phyloP scores from a whole-genome alignment of 768 basidiomycete genomes.

The Xanthoconium purpureum region DNA sequence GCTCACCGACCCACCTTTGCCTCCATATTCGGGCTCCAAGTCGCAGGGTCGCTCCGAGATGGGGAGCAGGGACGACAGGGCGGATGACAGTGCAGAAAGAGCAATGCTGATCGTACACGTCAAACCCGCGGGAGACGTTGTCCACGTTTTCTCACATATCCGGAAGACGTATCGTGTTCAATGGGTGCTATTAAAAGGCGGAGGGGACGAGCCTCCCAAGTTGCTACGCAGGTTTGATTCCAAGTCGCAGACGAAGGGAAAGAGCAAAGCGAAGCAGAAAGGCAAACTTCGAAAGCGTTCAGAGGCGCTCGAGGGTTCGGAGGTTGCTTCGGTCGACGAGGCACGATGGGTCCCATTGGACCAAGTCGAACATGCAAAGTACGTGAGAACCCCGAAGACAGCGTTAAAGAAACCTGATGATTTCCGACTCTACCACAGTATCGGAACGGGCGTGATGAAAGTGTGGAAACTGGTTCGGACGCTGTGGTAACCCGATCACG shows the following conservation, averaged over 20 bases:
- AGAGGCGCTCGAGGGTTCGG: conserved; percentile 10
- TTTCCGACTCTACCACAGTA: conserved; percentile 37
- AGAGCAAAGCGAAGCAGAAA: conserved; percentile 6
- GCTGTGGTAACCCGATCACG: conserved; percentile 14
- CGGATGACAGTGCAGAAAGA: background rate
- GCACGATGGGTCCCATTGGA: conserved; percentile 53
- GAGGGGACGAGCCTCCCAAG: conserved; percentile 42
- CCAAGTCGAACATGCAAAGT: conserved; percentile 62
- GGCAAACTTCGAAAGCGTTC: conserved; percentile 12
- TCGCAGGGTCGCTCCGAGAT: background rate
- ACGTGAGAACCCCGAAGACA: conserved; percentile 29
- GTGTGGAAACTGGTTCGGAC: conserved; percentile 60
- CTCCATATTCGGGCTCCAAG: conserved; percentile 2
- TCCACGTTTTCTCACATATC: conserved; percentile 89
- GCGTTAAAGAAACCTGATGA: background rate
- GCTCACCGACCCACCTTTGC: conserved; percentile 32
- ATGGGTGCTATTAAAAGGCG: conserved; percentile 67
- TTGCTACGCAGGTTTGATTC: conserved; percentile 3
- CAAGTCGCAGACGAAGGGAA: conserved; percentile 5
- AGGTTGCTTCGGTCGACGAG: conserved; percentile 10
- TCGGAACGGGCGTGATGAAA: conserved; percentile 72
- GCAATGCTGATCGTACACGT: conserved; percentile 41
- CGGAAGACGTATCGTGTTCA: conserved; percentile 78
- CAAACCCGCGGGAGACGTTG: conserved; percentile 56
- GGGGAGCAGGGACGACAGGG: background rate